Conservation (phyloP, 129 eudicot species). For the Solidago caesia region DNA sequence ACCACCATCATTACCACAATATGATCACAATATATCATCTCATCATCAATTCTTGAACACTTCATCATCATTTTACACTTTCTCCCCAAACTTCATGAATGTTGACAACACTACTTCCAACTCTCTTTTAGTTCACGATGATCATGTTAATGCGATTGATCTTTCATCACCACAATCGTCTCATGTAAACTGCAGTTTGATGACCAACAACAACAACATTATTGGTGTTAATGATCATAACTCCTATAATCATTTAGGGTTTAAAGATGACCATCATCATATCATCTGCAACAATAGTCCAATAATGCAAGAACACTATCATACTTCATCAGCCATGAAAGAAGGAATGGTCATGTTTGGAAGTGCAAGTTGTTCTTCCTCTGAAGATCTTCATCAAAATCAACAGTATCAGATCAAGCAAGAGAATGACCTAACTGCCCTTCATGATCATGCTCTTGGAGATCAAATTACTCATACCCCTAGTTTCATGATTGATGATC, state of each 20-base stretch:
- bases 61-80: conserved; percentile 26
- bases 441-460: conserved; percentile 34
- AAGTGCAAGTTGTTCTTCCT: conserved; percentile 49
- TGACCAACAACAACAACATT: conserved; percentile 22
- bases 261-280: conserved; percentile 30
- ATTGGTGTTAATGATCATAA: conserved; percentile 21
- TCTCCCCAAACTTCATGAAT: conserved; percentile 38
- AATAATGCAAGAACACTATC: conserved; percentile 34
- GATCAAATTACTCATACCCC: conserved; percentile 31
- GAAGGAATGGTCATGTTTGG: conserved; percentile 53
- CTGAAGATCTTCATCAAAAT: conserved; percentile 39
- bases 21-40: conserved; percentile 22
- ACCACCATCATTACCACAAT: conserved; percentile 26
- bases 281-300: conserved; percentile 35
- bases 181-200: conserved; percentile 16
- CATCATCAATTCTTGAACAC: conserved; percentile 21
- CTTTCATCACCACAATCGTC: conserved; percentile 21
- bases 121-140: conserved; percentile 22
- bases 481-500: conserved; percentile 32
- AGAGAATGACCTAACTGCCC: conserved; percentile 29
- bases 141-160: conserved; percentile 5
- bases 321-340: conserved; percentile 28
- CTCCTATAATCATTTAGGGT: conserved; percentile 20
- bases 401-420: conserved; percentile 40
- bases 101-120: conserved; percentile 21